phyloP scores from a whole-genome alignment of 2,329 filamentous ascomycete species.

The Botryosphaeria dothidea region DNA sequence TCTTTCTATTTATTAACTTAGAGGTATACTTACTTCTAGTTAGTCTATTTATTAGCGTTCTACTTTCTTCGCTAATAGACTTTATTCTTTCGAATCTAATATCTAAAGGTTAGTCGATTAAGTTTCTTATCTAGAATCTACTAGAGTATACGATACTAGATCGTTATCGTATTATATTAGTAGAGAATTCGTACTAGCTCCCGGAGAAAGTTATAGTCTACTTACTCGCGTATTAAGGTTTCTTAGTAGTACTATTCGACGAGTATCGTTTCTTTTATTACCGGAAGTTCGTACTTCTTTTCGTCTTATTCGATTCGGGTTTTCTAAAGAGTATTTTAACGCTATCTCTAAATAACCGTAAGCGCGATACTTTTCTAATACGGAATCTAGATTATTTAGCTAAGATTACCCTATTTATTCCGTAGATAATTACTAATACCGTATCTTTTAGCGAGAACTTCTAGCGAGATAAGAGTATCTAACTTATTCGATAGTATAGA shows the following conservation, averaged over 20 bases:
- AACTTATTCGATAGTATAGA: too few relatives aligned
- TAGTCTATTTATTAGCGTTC: not conserved
- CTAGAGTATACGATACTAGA: not conserved
- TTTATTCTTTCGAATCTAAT: not conserved
- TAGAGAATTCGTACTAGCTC: not conserved
- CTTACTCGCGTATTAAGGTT: not conserved
- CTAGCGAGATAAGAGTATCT: too few relatives aligned
- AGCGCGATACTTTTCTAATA: too few relatives aligned
- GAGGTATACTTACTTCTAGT: not conserved
- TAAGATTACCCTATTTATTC: too few relatives aligned
- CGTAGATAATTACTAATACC: too few relatives aligned
- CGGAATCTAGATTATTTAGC: too few relatives aligned
- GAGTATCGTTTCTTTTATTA: not conserved
- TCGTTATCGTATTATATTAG: not conserved
- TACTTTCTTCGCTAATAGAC: not conserved
- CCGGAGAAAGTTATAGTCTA: not conserved
- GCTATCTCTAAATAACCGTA: too few relatives aligned
- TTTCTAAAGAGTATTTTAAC: not conserved
- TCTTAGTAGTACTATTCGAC: not conserved
- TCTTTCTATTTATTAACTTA: not conserved
- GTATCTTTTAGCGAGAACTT: too few relatives aligned
- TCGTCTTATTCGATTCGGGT: not conserved
- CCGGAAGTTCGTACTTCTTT: not conserved
- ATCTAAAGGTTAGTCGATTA: not conserved
- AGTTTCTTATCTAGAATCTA: not conserved